Percentiles rank a stretch among this genome's conserved stretches.
Evolutionary conservation across 371 early-diverging fungal species (phyloP).

Genomic region (Actinomucor elegans): DNA sequence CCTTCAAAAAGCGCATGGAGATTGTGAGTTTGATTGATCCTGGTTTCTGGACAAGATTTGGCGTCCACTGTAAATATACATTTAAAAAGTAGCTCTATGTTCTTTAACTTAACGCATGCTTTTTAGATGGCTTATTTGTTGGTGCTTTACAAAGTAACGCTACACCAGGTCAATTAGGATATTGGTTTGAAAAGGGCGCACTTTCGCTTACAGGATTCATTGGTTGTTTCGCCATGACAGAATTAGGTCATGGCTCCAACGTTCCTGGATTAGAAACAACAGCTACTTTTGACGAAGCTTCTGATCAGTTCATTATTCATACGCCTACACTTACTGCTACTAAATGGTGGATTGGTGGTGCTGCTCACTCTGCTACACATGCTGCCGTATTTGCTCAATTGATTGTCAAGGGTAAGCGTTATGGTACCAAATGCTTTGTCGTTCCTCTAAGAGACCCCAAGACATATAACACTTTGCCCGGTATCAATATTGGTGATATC

Average conservation of each 20-base stretch:
- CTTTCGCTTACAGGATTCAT: conserved; percentile 77
- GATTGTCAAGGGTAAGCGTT: conserved; percentile 71
- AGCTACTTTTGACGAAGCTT: conserved; percentile 83
- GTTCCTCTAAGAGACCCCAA: conserved; percentile 71
- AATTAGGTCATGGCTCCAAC: conserved; percentile 88
- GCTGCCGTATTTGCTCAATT: conserved; percentile 81
- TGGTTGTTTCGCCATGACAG: conserved; percentile 94
- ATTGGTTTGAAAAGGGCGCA: conserved; percentile 91
- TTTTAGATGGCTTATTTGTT: conserved; percentile 78
- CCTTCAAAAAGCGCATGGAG: conserved; percentile 81
- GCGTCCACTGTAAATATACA: conserved; percentile 79
- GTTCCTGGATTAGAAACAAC: conserved; percentile 93
- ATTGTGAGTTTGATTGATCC: conserved; percentile 82
- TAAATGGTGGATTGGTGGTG: conserved; percentile 98
- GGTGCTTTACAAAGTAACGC: conserved; percentile 89
- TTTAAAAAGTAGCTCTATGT: too few species aligned
- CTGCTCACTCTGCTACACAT: conserved; percentile 86
- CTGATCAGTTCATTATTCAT: conserved; percentile 88
- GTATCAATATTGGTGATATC: conserved; percentile 70
- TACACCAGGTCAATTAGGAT: conserved; percentile 80
- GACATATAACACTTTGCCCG: conserved; percentile 57
- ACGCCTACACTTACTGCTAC: conserved; percentile 90
- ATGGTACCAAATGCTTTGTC: conserved; percentile 80
- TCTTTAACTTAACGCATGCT: too few species aligned
- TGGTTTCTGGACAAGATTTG: conserved; percentile 91